Percentiles rank a stretch among this genome's conserved stretches.
Evolutionary conservation across 345 rosid genomes (phyloP).

Genomic region (Hypericum perforatum): DNA sequence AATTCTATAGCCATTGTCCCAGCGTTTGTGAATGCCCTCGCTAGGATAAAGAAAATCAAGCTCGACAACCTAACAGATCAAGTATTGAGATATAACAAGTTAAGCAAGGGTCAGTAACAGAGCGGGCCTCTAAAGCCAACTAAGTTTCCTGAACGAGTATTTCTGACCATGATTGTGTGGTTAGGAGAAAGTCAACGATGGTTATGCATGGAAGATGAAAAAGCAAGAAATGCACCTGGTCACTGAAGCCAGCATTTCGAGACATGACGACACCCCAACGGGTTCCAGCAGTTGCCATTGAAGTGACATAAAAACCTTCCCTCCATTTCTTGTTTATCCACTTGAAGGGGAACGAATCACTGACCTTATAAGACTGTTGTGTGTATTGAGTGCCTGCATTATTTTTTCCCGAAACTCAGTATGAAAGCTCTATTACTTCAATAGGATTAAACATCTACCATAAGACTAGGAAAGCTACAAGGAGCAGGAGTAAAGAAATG

Average conservation of each 20-base stretch:
- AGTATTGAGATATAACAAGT: neutral
- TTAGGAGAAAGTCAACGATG: neutral
- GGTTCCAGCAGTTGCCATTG: constrained; percentile 17
- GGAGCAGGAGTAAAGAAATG: neutral
- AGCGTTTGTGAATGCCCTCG: constrained; percentile 33
- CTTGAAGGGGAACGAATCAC: constrained; percentile 16
- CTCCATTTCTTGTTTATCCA: constrained; percentile 23
- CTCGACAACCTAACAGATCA: constrained; percentile 26
- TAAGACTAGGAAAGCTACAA: neutral
- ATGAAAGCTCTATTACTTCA: neutral
- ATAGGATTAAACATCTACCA: neutral
- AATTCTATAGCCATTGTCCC: constrained; percentile 31
- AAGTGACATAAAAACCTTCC: constrained; percentile 19
- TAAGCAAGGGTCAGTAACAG: neutral
- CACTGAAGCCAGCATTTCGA: constrained; percentile 8
- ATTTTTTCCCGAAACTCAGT: neutral
- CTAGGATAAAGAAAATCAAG: constrained; percentile 37
- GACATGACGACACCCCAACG: constrained; percentile 22
- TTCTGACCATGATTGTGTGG: constrained; percentile 4
- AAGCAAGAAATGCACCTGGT: neutral
- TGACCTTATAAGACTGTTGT: constrained; percentile 17
- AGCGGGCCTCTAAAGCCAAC: neutral
- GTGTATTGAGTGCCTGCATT: constrained; percentile 12
- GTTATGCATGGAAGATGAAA: too few species aligned
- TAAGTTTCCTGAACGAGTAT: neutral